These are phyloP conservation scores for Tetradesmus obliquus DNA, from an alignment of 139 green algal genomes.

Conservation along the genomic window DNA sequence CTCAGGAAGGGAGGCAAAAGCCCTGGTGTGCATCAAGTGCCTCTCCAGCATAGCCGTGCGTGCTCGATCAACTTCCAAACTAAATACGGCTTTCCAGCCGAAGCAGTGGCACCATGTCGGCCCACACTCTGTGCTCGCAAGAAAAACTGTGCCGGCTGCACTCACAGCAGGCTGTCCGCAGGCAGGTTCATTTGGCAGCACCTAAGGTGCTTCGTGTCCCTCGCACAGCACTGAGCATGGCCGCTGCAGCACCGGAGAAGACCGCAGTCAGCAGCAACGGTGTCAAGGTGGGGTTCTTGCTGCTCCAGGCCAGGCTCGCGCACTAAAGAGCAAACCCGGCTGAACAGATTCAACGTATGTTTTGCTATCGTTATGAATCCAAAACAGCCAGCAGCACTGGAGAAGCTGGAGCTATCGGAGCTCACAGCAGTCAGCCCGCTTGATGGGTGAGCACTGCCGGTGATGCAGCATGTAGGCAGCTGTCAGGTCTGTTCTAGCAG, in stretches of 20 bases:
- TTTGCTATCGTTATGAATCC: background rate
- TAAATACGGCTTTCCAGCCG: background rate
- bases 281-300: conserved; percentile 29
- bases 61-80: background rate
- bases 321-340: background rate
- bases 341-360: background rate
- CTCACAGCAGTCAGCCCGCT: conserved; percentile 91
- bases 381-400: background rate
- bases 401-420: conserved; percentile 78
- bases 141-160: conserved; percentile 18
- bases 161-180: conserved; percentile 3
- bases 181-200: conserved; percentile 8
- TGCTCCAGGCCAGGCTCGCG: background rate
- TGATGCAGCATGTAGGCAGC: background rate
- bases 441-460: conserved; percentile 77
- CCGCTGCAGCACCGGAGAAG: background rate
- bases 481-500: no score
- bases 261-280: conserved; percentile 35
- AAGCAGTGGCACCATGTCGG: conserved; percentile 2
- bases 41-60: background rate
- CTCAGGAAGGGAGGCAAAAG: background rate
- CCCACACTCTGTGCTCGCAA: background rate
- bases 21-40: background rate
- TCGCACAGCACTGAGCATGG: conserved; percentile 3
- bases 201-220: background rate